Base-by-base conservation (phyloP, 2,329 filamentous ascomycete genomes). In the Aspergillus aculeatinus region DNA sequence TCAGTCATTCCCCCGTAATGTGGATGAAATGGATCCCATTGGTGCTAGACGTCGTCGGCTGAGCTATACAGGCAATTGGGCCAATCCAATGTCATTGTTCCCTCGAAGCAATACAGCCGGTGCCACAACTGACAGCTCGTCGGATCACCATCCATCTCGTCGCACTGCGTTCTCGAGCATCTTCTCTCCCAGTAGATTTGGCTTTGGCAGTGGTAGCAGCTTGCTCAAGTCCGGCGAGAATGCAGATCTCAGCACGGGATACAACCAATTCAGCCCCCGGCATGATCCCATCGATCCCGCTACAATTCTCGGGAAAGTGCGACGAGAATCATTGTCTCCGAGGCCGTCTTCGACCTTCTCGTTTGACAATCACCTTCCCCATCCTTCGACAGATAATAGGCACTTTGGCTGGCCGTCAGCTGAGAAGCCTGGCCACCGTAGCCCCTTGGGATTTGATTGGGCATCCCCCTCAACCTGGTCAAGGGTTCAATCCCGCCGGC, bases 301-400 rank as follows among this genome's bases (percentile, higher is more conserved):
- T 25, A 77, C 74, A 51, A 76, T 79, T 55, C 67, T 80, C 5
- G 77, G 78, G 19, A 70, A 72, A 53, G 76, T 78, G 52, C 75
- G 77, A 35, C 72, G 76, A 16, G 77, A 76, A 19, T 78, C 78
- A 14, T 65, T 79, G 10, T 80, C 79, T 48, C 79, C 80, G 7
- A 72, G 80, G 51, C 80, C 80, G 14, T 80, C 80, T 5, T 85
- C 83, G 12, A 82, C 80, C 4, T 83, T 83, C 57, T 85, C 83
- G 0, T 83, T 80, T 60, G 83, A 85, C 57, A 80, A 79, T 51
- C 70, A 74, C 49, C 80, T 93, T 55, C 89, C 90, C 1, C 83
- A 91, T 51, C 91, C 91, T 5, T 93, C 90, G 1, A 90, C 89
- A 1, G 91, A 95, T 63, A 91, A 88, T 63, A 85, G 87, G 51